A percentile compares a stretch with the other conserved stretches of the same genome.
These are phyloP conservation scores for Poterioochromonas sp. DNA, from an alignment of 352 stramenopile species.

Conservation along the genomic window DNA sequence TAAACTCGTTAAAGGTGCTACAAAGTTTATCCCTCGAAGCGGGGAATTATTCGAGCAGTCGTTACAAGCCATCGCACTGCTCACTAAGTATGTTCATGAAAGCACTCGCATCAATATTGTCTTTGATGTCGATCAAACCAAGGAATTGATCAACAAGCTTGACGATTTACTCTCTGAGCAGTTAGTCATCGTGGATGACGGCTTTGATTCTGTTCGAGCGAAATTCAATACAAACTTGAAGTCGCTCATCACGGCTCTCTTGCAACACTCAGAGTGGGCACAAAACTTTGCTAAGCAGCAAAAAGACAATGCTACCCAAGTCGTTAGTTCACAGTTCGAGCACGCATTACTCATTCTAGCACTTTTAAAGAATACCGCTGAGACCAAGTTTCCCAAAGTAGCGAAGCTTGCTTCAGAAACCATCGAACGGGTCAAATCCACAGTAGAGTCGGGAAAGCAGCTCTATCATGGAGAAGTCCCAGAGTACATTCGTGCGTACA, in stretches of 20 bases:
- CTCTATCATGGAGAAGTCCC: too few relatives aligned
- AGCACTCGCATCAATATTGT: slow-evolving; percentile 1
- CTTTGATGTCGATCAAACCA: background rate
- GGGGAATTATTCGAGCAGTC: slow-evolving; percentile 7
- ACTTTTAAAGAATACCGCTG: background rate
- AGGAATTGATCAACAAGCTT: slow-evolving; percentile 21
- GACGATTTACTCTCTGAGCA: slow-evolving; percentile 4
- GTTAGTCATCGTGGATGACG: slow-evolving; percentile 1
- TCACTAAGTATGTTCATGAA: slow-evolving; percentile 22
- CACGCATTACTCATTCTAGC: background rate
- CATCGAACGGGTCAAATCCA: background rate
- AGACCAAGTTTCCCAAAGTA: background rate
- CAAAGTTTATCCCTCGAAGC: background rate
- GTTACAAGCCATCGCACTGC: background rate
- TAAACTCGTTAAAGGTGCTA: background rate
- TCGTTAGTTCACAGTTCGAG: background rate
- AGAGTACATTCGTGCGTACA: too few relatives aligned
- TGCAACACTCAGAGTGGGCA: slow-evolving; percentile 6
- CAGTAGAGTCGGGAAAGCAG: background rate
- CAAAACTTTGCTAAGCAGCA: background rate
- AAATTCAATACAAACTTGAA: background rate
- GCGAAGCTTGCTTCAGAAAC: background rate
- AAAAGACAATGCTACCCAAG: background rate
- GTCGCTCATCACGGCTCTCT: background rate
- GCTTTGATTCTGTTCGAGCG: background rate